Evolutionary conservation across 2,329 filamentous ascomycete genomes (phyloP), one percentile per base, ranked within the genome.

Genomic region (Fusarium duplospermum): DNA sequence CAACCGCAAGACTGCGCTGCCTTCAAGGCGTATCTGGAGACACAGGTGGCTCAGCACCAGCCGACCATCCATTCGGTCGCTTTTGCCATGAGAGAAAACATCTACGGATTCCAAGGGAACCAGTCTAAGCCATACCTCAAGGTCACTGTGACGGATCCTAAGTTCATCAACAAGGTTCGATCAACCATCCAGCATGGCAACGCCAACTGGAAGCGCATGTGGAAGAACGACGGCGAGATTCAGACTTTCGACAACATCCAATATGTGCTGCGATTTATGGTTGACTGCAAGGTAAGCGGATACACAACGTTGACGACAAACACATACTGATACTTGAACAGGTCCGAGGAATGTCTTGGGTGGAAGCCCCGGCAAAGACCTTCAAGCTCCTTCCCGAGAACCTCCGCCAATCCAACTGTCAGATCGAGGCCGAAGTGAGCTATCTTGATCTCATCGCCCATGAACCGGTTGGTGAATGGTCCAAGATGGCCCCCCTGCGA

Each of bases 281-380:
- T 99, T 59, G 96, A 99, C 82, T 97, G 93, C 76, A 93, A 95
- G 82, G 92, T 94, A 86, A 76, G 84, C 62, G 4, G n/a, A 20
- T 9, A 20, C 33, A 22, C 9, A 27, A n/a, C 16, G 27, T 18
- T 22, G 13, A n/a, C 20, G 22, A 35, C 18, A 4, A 8, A 22
- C 27, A 31, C 14, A 16, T 57, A 6, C 74, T 82, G 62, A 81
- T 68, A 58, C 58, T 65, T 29, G 9, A 27, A 33, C 31, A 94
- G 89, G 93, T 99, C 52, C 89, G 93, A 66, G 96, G 96, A 73
- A 99, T 99, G 96, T 96, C 95, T 1, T 99, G 96, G 96, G 94
- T 98, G 0, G 94, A 98, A 82, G 94, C 92, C 20, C 92, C 94
- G 24, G 88, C 92, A 4, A 88, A 87, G 33, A 91, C 92, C 71